Evolutionary conservation across 345 rosid genomes (phyloP), one percentile per base, ranked within the genome.

Genomic region (Trapa bicornis): DNA sequence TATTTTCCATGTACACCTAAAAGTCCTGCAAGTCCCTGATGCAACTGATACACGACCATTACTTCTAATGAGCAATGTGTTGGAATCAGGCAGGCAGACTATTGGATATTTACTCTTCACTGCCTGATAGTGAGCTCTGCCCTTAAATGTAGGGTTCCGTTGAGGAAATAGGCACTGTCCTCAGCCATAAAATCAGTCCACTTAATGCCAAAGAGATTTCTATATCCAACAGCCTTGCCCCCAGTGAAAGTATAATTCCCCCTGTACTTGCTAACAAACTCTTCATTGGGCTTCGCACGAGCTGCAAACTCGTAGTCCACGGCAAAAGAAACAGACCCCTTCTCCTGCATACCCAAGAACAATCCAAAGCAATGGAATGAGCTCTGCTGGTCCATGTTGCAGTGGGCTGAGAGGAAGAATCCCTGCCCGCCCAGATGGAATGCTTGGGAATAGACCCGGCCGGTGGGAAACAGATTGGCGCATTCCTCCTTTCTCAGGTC

Each of bases 401-500:
- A 84, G 36, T 84, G 82, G 12, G 90, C 96, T 0, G 84, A 79
- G 66, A 88, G 83, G 78, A 79, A 80, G 69, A 88, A 90, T 10
- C 80, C 84, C 66, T 82, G 91, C 33, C 91, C 97, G 22, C 87
- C 96, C 2, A 90, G 77, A 77, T 80, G 83, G 80, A 90, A 90
- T 29, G 83, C 79, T 71, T 88, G 88, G 48, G 94, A 90, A 75
- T 75, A 76, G n/a, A 88, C 74, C 67, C 81, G 74, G 14, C 85
- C 80, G 1, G 89, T 64, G 37, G 88, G 94, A 72, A 81, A 82
- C 1, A 90, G 78, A 47, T 76, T 67, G 1, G 29, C 37, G 50
- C 94, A 88, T 76, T 90, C 94, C 74, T 82, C 86, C 2, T 76
- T 83, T 70, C 84, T 87, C 65, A 93, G 79, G 78, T 93, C 91